Evolutionary conservation across 768 basidiomycete genomes (phyloP).

Genomic region (Pulveroboletus sp.): DNA sequence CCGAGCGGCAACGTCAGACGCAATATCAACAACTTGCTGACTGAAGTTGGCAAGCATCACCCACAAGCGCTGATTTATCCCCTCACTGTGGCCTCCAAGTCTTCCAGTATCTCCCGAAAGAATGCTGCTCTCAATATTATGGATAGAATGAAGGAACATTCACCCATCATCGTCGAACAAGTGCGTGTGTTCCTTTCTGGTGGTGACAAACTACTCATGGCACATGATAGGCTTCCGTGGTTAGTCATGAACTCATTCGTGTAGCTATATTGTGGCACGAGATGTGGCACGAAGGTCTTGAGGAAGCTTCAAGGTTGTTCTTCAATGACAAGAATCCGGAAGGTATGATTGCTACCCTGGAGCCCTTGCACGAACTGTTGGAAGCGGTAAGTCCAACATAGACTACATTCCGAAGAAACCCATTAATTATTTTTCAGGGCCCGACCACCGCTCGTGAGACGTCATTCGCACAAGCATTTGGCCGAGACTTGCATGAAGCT

Average conservation of each 20-base stretch:
- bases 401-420: neutral
- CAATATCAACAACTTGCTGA: constrained; percentile 83
- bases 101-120: constrained; percentile 76
- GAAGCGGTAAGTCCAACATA: constrained; percentile 57
- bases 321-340: constrained; percentile 97
- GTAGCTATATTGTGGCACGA: constrained; percentile 99
- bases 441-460: constrained; percentile 92
- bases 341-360: constrained; percentile 91
- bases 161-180: constrained; percentile 81
- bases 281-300: constrained; percentile 96
- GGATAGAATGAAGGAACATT: constrained; percentile 91
- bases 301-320: constrained; percentile 94
- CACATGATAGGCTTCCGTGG: constrained; percentile 61
- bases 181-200: constrained; percentile 33
- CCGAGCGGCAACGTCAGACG: constrained; percentile 81
- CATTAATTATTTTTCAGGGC: constrained; percentile 47
- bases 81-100: constrained; percentile 94
- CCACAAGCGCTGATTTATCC: constrained; percentile 97
- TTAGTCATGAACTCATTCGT: constrained; percentile 92
- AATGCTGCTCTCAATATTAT: constrained; percentile 84
- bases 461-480: constrained; percentile 91
- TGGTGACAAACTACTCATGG: neutral
- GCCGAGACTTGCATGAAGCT: constrained; percentile 87
- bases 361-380: constrained; percentile 89
- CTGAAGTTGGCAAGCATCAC: constrained; percentile 92